Evolutionary conservation across 805 yeast genomes (phyloP).

Genomic region (Candida cerambycidarum): DNA sequence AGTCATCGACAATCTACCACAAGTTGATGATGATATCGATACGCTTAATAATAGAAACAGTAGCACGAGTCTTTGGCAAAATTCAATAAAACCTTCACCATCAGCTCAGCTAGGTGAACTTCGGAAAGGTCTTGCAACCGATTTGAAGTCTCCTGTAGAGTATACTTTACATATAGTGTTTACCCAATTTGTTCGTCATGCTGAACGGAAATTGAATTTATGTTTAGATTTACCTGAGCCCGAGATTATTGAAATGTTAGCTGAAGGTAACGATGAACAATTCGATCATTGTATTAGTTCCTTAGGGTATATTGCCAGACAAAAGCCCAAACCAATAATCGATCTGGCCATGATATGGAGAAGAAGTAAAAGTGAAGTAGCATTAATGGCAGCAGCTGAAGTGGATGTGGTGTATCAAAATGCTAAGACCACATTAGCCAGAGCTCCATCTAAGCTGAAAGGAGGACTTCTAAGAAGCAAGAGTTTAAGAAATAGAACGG

Average conservation of each 20-base stretch:
- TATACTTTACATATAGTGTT: conserved; percentile 92
- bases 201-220: conserved; percentile 79
- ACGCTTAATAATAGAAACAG: background rate
- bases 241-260: conserved; percentile 71
- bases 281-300: conserved; percentile 87
- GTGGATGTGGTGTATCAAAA: conserved; percentile 30
- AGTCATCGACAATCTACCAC: background rate
- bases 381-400: conserved; percentile 47
- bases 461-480: conserved; percentile 41
- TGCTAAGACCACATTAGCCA: conserved; percentile 24
- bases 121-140: conserved; percentile 46
- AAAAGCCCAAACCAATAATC: conserved; percentile 91
- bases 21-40: conserved; percentile 4
- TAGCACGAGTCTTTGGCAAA: background rate
- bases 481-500: conserved; percentile 49
- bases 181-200: conserved; percentile 91
- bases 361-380: conserved; percentile 85
- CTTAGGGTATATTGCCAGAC: conserved; percentile 84
- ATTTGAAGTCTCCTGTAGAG: conserved; percentile 74
- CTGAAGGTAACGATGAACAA: conserved; percentile 81
- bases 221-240: conserved; percentile 79
- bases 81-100: conserved; percentile 30
- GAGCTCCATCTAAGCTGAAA: conserved; percentile 25
- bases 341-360: conserved; percentile 99
- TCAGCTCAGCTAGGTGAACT: conserved; percentile 28